phyloP scores from a whole-genome alignment of 116 monocot genomes.

The Trichopus zeylanicus region DNA sequence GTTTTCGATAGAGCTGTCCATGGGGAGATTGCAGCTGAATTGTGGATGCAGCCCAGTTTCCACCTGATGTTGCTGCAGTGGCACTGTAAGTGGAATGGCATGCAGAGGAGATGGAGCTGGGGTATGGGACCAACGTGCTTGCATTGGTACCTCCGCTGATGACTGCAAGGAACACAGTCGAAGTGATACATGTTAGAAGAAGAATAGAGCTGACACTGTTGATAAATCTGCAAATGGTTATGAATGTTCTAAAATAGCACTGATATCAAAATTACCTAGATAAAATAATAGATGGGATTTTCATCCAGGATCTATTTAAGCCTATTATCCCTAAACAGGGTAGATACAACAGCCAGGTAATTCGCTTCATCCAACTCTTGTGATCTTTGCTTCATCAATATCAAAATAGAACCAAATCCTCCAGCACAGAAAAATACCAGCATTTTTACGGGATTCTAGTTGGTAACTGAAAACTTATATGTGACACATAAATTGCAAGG shows the following conservation, averaged over 20 bases:
- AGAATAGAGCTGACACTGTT: background rate
- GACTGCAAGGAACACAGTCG: slow-evolving; percentile 30
- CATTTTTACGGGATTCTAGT: too few species aligned
- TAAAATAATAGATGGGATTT: too few species aligned
- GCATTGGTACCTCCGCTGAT: slow-evolving; percentile 50
- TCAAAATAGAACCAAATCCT: too few species aligned
- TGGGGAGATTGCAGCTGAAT: slow-evolving; percentile 12
- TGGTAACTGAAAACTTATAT: too few species aligned
- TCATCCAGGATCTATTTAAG: too few species aligned
- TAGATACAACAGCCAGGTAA: too few species aligned
- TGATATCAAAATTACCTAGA: too few species aligned
- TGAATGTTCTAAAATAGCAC: background rate
- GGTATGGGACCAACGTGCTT: slow-evolving; percentile 63
- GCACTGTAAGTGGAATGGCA: slow-evolving; percentile 46
- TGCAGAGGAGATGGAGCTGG: slow-evolving; percentile 51
- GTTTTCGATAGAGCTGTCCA: slow-evolving; percentile 14
- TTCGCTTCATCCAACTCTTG: too few species aligned
- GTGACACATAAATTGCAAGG: too few species aligned
- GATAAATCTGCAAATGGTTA: background rate
- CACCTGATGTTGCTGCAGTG: slow-evolving; percentile 45
- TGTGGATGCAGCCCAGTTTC: slow-evolving; percentile 28
- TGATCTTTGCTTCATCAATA: too few species aligned
- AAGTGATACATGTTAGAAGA: background rate
- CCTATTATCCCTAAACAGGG: too few species aligned
- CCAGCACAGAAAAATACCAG: too few species aligned